Conservation (phyloP, 2,329 filamentous ascomycete genomes). For the Hirsutella minnesotensis region DNA sequence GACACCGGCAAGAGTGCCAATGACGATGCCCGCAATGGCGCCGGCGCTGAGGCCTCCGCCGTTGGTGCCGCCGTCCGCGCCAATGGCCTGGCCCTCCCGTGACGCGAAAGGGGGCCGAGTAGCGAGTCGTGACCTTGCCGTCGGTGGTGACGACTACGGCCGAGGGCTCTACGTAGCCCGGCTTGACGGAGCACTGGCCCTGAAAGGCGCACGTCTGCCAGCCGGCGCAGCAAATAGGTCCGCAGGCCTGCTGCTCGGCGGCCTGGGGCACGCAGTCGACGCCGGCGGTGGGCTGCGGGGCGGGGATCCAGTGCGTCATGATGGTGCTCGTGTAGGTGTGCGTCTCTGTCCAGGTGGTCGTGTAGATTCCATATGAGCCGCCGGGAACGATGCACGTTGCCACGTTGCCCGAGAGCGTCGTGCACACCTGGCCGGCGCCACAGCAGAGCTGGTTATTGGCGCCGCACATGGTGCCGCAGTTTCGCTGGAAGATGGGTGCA, state of each 20-base stretch:
- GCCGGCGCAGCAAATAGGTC: constrained; percentile 56
- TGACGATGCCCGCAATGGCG: constrained; percentile 71
- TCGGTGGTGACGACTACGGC: constrained; percentile 32
- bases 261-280: constrained; percentile 37
- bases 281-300: constrained; percentile 30
- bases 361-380: constrained; percentile 27
- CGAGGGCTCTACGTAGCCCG: constrained; percentile 29
- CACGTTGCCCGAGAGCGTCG: constrained; percentile 32
- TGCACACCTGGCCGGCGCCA: constrained; percentile 33
- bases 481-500: constrained; percentile 32
- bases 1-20: constrained; percentile 58
- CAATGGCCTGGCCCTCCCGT: constrained; percentile 34
- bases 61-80: constrained; percentile 22
- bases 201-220: constrained; percentile 53
- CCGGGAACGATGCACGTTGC: constrained; percentile 34
- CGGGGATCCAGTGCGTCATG: constrained; percentile 35
- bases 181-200: constrained; percentile 46
- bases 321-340: constrained; percentile 47
- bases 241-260: constrained; percentile 50
- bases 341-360: constrained; percentile 50
- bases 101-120: constrained; percentile 38
- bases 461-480: constrained; percentile 43
- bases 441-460: constrained; percentile 45
- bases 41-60: constrained; percentile 49
- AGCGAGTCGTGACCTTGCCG: constrained; percentile 40